phyloP scores from a whole-genome alignment of 495 filamentous ascomycete genomes.

The Geoglossum glabrum region DNA sequence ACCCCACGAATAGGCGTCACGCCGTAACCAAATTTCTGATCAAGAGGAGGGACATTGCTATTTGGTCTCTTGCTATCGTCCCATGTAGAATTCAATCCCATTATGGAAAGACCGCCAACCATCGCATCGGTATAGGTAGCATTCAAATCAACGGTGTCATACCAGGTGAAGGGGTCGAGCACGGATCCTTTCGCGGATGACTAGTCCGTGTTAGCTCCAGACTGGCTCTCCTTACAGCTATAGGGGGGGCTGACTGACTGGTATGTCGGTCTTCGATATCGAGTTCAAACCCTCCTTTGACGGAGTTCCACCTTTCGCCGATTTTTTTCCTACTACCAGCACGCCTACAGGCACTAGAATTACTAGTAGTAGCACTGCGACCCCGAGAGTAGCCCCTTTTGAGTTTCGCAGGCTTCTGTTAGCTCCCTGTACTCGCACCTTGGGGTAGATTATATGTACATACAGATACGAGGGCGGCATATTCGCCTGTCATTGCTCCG shows the following conservation, averaged over 20 bases:
- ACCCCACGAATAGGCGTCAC: slow-evolving; percentile 66
- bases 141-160: slow-evolving; percentile 81
- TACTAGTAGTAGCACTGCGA: slow-evolving; percentile 38
- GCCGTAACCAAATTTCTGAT: slow-evolving; percentile 56
- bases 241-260: slow-evolving; percentile 7
- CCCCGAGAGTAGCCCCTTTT: slow-evolving; percentile 31
- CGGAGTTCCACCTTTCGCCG: slow-evolving; percentile 19
- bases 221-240: slow-evolving; percentile 29
- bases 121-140: slow-evolving; percentile 75
- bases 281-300: slow-evolving; percentile 32
- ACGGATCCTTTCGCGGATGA: slow-evolving; percentile 45
- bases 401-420: slow-evolving; percentile 14
- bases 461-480: not conserved
- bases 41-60: slow-evolving; percentile 54
- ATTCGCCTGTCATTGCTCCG: slow-evolving; percentile 8
- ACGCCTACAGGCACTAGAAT: slow-evolving; percentile 61
- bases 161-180: slow-evolving; percentile 86
- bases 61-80: slow-evolving; percentile 68
- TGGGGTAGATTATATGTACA: too few species aligned
- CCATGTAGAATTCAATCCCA: slow-evolving; percentile 77
- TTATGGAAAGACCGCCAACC: slow-evolving; percentile 68
- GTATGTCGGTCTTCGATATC: not conserved
- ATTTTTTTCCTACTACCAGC: slow-evolving; percentile 43
- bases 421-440: too few species aligned
- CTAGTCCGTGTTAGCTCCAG: slow-evolving; percentile 17